These are phyloP conservation scores for Brassica incana DNA, from an alignment of 345 rosid species.

Conservation along the genomic window DNA sequence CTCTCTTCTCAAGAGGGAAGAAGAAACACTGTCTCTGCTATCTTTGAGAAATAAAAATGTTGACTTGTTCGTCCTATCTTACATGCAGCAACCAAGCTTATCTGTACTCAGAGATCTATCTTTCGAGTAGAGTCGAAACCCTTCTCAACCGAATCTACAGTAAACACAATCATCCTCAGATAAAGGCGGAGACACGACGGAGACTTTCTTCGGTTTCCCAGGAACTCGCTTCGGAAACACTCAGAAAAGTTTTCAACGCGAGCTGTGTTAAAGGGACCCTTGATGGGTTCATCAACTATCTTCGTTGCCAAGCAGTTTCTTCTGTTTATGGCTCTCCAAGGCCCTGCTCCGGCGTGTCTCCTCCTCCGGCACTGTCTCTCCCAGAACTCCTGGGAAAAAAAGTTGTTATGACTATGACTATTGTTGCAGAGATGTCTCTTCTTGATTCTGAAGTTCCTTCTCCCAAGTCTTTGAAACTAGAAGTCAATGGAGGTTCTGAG, in stretches of 20 bases:
- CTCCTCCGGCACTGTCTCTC: neutral
- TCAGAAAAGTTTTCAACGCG: constrained; percentile 12
- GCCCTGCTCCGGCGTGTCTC: neutral
- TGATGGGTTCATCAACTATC: neutral
- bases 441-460: constrained; percentile 25
- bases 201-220: constrained; percentile 42
- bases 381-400: neutral
- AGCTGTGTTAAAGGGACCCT: neutral
- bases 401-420: neutral
- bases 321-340: neutral
- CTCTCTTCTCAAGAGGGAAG: too few relatives aligned
- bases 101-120: constrained; percentile 18
- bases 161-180: constrained; percentile 34
- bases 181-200: constrained; percentile 26
- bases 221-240: constrained; percentile 35
- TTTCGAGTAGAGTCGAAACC: constrained; percentile 44
- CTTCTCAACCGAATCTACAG: constrained; percentile 40
- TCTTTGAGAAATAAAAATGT: neutral
- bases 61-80: neutral
- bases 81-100: neutral
- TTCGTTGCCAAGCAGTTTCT: neutral
- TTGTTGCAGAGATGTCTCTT: constrained; percentile 20
- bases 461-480: neutral
- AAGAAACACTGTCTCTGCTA: neutral
- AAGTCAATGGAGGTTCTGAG: constrained; percentile 33